Percentiles rank a stretch among this genome's conserved stretches.
Evolutionary conservation across 1,284 basidiomycete genomes (phyloP).

Genomic region (Rhizoctonia solani): DNA sequence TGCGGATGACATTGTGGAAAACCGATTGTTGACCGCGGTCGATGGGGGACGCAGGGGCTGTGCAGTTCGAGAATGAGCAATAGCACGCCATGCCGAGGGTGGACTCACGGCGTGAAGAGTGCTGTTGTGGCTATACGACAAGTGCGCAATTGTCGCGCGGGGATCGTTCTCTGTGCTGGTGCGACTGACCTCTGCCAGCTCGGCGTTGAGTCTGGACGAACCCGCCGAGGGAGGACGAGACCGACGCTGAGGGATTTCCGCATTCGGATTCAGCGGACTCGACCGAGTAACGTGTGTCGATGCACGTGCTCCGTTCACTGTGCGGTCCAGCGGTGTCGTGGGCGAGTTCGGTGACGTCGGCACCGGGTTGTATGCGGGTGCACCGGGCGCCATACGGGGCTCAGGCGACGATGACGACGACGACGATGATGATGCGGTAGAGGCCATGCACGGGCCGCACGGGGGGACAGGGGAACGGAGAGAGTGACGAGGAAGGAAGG

Average conservation of each 20-base stretch:
- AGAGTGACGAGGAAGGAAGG: background rate
- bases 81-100: background rate
- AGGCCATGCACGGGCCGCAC: background rate
- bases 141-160: background rate
- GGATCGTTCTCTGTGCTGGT: background rate
- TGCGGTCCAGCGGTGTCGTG: background rate
- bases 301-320: background rate
- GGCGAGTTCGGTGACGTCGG: conserved; percentile 29
- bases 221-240: conserved; percentile 19
- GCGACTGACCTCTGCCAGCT: conserved; percentile 1
- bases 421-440: background rate
- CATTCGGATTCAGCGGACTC: conserved; percentile 24
- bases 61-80: background rate
- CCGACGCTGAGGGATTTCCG: background rate
- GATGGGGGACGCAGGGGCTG: conserved; percentile 31
- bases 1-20: conserved; percentile 38
- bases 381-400: conserved; percentile 11
- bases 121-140: conserved; percentile 1
- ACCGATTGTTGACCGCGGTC: conserved; percentile 35
- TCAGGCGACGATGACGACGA: conserved; percentile 21
- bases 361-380: conserved; percentile 17
- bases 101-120: conserved; percentile 22
- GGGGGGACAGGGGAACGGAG: too few species aligned
- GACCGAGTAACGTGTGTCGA: conserved; percentile 12
- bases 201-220: conserved; percentile 10